Evolutionary conservation across 805 yeast species (phyloP).

Genomic region (Kazachstania martiniae): DNA sequence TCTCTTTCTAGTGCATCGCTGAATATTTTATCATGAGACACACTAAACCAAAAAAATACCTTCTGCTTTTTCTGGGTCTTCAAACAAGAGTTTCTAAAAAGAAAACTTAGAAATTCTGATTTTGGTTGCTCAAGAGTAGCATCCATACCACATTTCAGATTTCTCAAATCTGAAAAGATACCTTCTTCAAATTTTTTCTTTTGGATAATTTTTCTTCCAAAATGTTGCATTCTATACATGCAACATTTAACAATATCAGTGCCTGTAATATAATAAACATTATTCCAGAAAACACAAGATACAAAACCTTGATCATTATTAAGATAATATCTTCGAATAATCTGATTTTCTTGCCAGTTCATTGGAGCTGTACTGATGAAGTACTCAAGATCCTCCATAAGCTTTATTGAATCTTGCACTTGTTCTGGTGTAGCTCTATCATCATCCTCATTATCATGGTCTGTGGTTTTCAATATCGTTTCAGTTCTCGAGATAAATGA

Average conservation of each 20-base stretch:
- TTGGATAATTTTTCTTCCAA: slow-evolving; percentile 77
- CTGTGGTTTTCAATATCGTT: slow-evolving; percentile 12
- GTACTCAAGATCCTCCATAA: slow-evolving; percentile 67
- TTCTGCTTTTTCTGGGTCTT: slow-evolving; percentile 95
- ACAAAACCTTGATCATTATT: slow-evolving; percentile 87
- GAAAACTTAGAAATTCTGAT: slow-evolving; percentile 71
- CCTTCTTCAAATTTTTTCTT: slow-evolving; percentile 96
- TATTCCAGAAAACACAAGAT: slow-evolving; percentile 89
- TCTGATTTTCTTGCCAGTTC: slow-evolving; percentile 82
- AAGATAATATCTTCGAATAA: slow-evolving; percentile 72
- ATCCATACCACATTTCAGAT: slow-evolving; percentile 75
- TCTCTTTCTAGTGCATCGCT: slow-evolving; percentile 92
- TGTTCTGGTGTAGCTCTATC: slow-evolving; percentile 7
- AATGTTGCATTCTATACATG: slow-evolving; percentile 76
- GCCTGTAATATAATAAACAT: slow-evolving; percentile 82
- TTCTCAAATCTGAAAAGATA: slow-evolving; percentile 79
- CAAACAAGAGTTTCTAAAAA: slow-evolving; percentile 76
- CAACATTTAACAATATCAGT: slow-evolving; percentile 92
- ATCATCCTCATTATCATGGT: slow-evolving; percentile 1
- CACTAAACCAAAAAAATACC: slow-evolving; percentile 93
- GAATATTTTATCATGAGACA: slow-evolving; percentile 85
- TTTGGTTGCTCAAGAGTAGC: slow-evolving; percentile 83
- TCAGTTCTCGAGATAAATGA: slow-evolving; percentile 11
- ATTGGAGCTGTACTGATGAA: slow-evolving; percentile 92
- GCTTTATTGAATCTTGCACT: slow-evolving; percentile 5